phyloP scores from a whole-genome alignment of 805 yeast species.

The Kuraishia ogatae region DNA sequence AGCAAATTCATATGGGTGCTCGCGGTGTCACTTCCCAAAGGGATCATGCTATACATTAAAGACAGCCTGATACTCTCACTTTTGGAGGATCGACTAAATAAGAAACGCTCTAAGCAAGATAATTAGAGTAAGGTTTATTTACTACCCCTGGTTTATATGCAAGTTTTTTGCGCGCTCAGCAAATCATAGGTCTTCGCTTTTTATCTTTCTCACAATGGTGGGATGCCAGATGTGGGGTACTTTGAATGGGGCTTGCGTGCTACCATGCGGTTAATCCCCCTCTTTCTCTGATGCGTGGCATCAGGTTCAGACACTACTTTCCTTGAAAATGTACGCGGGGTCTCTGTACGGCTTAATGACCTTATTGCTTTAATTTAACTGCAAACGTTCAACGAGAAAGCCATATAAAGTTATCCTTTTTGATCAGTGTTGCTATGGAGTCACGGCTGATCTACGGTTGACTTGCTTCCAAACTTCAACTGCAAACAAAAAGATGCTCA shows the following conservation, averaged over 20 bases:
- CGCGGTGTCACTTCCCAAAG: neutral
- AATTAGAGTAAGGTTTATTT: neutral
- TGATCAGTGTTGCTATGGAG: no score
- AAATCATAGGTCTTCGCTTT: neutral
- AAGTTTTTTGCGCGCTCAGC: neutral
- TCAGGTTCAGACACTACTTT: neutral
- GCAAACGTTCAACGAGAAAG: no score
- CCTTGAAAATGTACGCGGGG: neutral
- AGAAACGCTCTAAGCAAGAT: neutral
- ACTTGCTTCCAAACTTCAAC: neutral
- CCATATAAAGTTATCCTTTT: no score
- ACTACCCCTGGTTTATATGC: neutral
- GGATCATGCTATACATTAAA: neutral
- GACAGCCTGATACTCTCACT: neutral
- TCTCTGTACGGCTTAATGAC: neutral
- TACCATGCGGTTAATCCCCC: neutral
- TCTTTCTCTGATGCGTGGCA: neutral
- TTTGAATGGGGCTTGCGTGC: neutral
- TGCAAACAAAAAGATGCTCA: no score
- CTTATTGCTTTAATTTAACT: no score
- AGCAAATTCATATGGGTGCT: neutral
- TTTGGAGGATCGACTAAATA: neutral
- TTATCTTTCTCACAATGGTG: neutral
- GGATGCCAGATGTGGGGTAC: neutral
- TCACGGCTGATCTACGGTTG: no score